A percentile compares a stretch with the other conserved stretches of the same genome.
Evolutionary conservation across 306 rosid species (phyloP).

Genomic region (Fragaria nilgerrensis): DNA sequence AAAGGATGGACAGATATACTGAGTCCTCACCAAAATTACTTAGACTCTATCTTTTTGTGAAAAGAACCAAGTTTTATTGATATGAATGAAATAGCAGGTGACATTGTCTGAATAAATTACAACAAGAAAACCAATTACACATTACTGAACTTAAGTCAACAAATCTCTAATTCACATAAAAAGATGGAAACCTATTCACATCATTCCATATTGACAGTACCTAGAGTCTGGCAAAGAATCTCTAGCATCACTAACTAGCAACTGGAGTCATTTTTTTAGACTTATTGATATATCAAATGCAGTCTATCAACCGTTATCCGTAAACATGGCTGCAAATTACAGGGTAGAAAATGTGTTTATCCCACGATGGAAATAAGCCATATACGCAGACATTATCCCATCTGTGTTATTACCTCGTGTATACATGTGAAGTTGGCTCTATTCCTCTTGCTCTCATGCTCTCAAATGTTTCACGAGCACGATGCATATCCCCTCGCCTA

Average conservation of each 20-base stretch:
- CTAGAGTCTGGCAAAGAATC: neutral
- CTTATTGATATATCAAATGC: neutral
- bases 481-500: conserved; percentile 93
- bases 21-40: neutral
- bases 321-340: neutral
- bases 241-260: neutral
- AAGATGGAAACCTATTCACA: neutral
- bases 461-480: conserved; percentile 90
- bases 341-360: neutral
- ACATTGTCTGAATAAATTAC: neutral
- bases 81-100: neutral
- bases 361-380: neutral
- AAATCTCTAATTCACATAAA: neutral
- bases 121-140: neutral
- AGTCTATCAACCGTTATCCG: neutral
- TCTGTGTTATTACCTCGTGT: conserved; percentile 60
- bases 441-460: conserved; percentile 96
- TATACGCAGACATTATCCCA: neutral
- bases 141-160: neutral
- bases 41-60: neutral
- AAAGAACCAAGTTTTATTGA: neutral
- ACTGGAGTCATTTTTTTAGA: neutral
- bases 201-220: neutral
- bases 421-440: conserved; percentile 89
- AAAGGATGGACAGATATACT: neutral